phyloP scores from a whole-genome alignment of 495 filamentous ascomycete species.

The Haplographium delicatum region DNA sequence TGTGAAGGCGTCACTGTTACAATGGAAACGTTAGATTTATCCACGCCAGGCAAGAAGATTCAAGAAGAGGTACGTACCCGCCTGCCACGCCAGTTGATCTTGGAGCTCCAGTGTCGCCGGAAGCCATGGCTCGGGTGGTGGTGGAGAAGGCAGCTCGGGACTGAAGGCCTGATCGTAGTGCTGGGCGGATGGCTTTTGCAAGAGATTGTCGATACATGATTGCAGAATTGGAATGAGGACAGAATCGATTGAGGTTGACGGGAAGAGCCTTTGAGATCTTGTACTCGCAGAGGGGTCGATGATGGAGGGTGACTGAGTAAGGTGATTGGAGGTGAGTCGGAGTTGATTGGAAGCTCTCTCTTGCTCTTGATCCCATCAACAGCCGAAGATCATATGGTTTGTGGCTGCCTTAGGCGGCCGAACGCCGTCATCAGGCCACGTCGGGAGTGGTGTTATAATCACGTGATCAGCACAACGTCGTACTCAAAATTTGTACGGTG shows the following conservation, averaged over 20 bases:
- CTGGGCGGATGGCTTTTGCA: conserved; percentile 49
- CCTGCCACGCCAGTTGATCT: conserved; percentile 40
- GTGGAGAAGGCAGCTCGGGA: conserved; percentile 55
- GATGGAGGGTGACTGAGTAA: conserved; percentile 18
- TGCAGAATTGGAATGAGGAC: neutral
- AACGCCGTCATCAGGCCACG: too few species aligned
- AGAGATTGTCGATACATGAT: conserved; percentile 66
- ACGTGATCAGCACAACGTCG: too few species aligned
- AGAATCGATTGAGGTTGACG: conserved; percentile 1
- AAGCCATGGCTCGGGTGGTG: conserved; percentile 55
- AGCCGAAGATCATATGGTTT: too few species aligned
- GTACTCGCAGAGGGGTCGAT: conserved; percentile 17
- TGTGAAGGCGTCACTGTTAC: conserved; percentile 84
- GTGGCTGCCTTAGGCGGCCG: too few species aligned
- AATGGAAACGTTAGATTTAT: too few species aligned
- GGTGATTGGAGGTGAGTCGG: conserved; percentile 19
- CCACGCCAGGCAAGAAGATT: too few species aligned
- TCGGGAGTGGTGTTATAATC: too few species aligned
- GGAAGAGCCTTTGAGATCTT: conserved; percentile 10
- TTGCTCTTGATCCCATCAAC: too few species aligned
- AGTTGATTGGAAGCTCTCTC: neutral
- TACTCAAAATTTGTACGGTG: too few species aligned
- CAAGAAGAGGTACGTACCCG: conserved; percentile 21
- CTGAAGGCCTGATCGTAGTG: conserved; percentile 37
- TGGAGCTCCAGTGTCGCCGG: conserved; percentile 64